Base-by-base conservation (phyloP, 2,329 filamentous ascomycete genomes). In the Neopestalotiopsis clavispora region DNA sequence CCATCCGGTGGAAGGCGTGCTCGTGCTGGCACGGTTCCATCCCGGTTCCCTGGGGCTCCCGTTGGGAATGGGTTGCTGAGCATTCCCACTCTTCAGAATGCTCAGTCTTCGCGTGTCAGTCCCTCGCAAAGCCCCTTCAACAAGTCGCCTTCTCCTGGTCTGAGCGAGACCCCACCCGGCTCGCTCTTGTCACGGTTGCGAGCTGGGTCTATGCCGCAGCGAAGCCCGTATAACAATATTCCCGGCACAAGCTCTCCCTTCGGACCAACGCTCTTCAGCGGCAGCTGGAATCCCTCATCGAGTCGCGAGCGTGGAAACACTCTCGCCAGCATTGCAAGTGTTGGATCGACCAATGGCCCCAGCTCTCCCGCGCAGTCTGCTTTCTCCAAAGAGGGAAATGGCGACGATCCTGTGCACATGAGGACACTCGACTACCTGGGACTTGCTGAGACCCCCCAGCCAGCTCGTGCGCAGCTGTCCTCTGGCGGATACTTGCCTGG, bases 381-480 rank as follows among this genome's bases (percentile, higher is more conserved):
- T 1, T 95, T 95, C 77, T 97, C 94, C 12, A 90, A 91, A 73
- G 94, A 97, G 76, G 94, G 94, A 38, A 88, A 91, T 60, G 92
- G 90, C 20, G 95, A 98, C 76, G 93, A 91, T 38, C 95, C 98
- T 78, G 94, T 97, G 73, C 89, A 91, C 76, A 91, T 92, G 89
- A 92, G 94, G 77, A 99, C 96, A 2, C 84, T 99, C 74, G 96
- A 99, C 80, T 99, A 99, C 78, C 89, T 99, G 70, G 96, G 96
- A 62, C 87, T 99, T 64, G 95, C 95, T 40, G 96, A 98, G 80
- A 97, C 94, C 17, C 95, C 96, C 23, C 94, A 97, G 78, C 92
- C 93, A 66, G 85, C 89, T 70, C 89, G 91, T 71, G 91, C 93
- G 63, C 92, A 91, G 71, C 84, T 97, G 71, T 90, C 90, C 57